phyloP scores from a whole-genome alignment of 495 filamentous ascomycete genomes.

The Penicillium robsamsonii region DNA sequence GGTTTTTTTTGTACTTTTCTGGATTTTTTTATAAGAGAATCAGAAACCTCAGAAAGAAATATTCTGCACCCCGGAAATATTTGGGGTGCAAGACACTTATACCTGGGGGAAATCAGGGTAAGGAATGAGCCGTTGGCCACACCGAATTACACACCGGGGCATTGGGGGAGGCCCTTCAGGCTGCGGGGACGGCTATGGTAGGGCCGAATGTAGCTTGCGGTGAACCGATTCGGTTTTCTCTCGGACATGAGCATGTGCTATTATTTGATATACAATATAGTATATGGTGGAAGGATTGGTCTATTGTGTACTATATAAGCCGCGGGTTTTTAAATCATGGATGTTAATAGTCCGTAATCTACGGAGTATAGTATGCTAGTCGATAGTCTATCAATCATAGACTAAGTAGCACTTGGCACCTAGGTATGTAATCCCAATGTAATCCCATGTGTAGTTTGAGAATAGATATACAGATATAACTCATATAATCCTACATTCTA shows the following conservation, averaged over 20 bases:
- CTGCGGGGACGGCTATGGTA: conserved; percentile 28
- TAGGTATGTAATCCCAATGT: no score
- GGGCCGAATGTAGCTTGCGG: conserved; percentile 42
- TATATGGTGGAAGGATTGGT: background rate
- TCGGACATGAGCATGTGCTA: background rate
- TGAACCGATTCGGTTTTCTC: conserved; percentile 29
- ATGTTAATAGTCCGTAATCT: background rate
- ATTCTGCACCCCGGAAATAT: conserved; percentile 1
- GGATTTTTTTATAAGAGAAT: background rate
- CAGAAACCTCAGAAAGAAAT: conserved; percentile 1
- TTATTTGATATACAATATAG: background rate
- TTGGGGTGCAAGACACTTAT: conserved; percentile 18
- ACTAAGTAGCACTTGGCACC: no score
- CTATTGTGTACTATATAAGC: background rate
- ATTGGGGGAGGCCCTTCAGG: conserved; percentile 33
- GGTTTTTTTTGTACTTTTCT: background rate
- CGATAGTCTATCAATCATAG: no score
- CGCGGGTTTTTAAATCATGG: background rate
- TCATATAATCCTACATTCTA: no score
- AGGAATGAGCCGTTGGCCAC: conserved; percentile 27
- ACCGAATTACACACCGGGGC: conserved; percentile 16
- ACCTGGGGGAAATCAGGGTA: conserved; percentile 18
- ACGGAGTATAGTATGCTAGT: no score
- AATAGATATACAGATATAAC: no score
- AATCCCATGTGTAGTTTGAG: no score